Base-by-base conservation (phyloP, 2,329 filamentous ascomycete genomes). In the Phaeosphaeria sp. region DNA sequence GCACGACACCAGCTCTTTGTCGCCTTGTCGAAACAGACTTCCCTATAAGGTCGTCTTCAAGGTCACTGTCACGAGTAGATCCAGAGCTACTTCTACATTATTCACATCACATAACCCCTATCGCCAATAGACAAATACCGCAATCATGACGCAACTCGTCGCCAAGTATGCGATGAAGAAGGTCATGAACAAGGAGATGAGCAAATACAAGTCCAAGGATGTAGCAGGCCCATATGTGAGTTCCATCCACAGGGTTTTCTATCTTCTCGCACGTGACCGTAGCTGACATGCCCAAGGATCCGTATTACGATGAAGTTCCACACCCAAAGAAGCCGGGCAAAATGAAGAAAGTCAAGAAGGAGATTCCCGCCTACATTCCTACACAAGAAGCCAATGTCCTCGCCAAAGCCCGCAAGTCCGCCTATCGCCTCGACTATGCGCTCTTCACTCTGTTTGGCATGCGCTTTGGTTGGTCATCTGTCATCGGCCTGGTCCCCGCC, bases 381-480 rank as follows among this genome's bases (percentile, higher is more conserved):
- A 81, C 89, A 25, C 86, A 96, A 68, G 95, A 99, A 78, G 89
- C 85, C 71, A 85, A 90, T 62, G 83, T 97, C 65, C 87, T 98
- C 63, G 96, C 90, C 67, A 90, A 90, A 68, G 92, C 96, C 67
- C 94, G 96, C 77, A 86, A 90, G 68, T 85, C 90, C 57, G 93
- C 95, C 33, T 96, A 97, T 78, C 85, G 87, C 39, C 86, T 97
- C 23, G 95, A 98, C 77, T 90, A 92, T 82, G 87, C 85, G 54
- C 85, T 97, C 6, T 96, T 94, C 81, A 93, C 86, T 71, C 86
- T 92, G 72, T 86, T 90, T 63, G 92, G 93, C 44, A 84, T 96
- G 58, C 87, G 89, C 56, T 93, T 98, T 72, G 95, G 95, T 54
- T 97, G 93, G 92, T 87, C 91, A 51, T 90, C 89, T 67, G 85